Evolutionary conservation across 1,139 yeast species (phyloP), one percentile per base, ranked within the genome.

Genomic region (Blastobotrys ciferrii): DNA sequence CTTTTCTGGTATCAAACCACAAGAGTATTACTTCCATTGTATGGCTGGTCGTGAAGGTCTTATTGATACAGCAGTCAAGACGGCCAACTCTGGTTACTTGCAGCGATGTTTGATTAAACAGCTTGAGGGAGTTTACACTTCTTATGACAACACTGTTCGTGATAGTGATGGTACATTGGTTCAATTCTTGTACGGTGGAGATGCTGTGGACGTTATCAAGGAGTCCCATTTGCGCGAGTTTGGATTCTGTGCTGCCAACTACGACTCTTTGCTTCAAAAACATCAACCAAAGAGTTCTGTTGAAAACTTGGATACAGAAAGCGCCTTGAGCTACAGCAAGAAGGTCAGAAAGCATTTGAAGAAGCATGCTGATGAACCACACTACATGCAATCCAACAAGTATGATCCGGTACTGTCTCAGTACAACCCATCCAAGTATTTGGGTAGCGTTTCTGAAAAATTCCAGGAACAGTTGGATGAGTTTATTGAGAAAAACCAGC

Each of bases 1-100:
- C 82, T 92, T 89, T 70, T 88, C 98, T 35, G 98, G 98, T 70
- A 87, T 94, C 59, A 82, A 88, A 68, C 98, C 98, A n/a, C 99
- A 94, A 72, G 99, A 94, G 69, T 94, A 94, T 70, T 94, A 91
- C 66, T 94, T 94, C 92, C 99, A 94, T 75, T 92, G 98, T 77
- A 94, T 94, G 99, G 99, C 99, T 51, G 99, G 99, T 70, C 85
- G 99, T 76, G 99, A 94, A 78, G 99, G 99, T 73, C 80, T 94
- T 66, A 94, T 94, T 73, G 99, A 94, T 77, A 94, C 99, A 51
- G 98, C 99, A 48, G 98, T 94, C 58, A 94, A 94, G 73, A 94
- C 99, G 7, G 88, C 98, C 20, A 85, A 97, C 74, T 91, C 98
- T 49, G 99, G 99, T 67, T 94, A 94, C 73, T 79, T 94, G 69